These are phyloP conservation scores for Penicillium olsonii DNA, from an alignment of 2,329 filamentous ascomycete species.

Conservation along the genomic window DNA sequence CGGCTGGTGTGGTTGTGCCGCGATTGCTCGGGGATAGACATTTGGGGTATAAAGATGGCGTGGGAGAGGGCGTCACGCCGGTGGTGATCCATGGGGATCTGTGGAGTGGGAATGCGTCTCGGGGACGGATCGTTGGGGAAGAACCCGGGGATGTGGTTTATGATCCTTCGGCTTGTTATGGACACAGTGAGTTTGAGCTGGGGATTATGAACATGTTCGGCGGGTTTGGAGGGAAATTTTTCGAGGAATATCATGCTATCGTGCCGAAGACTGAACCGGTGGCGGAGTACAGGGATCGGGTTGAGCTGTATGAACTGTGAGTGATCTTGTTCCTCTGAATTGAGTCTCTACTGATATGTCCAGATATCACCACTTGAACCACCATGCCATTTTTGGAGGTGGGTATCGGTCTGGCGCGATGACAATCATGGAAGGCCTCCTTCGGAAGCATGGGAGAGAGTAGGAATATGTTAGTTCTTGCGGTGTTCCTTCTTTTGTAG, in stretches of 20 bases:
- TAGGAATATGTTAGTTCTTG: no score
- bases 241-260: conserved; percentile 73
- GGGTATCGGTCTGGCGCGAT: conserved; percentile 75
- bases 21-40: conserved; percentile 70
- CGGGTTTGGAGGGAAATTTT: conserved; percentile 72
- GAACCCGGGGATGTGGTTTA: conserved; percentile 74
- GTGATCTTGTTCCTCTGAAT: conserved; percentile 37
- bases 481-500: no score
- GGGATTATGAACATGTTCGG: conserved; percentile 98
- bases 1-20: conserved; percentile 68
- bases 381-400: conserved; percentile 80
- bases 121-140: conserved; percentile 61
- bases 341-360: conserved; percentile 12
- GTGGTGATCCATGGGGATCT: conserved; percentile 88
- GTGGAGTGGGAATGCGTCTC: conserved; percentile 84
- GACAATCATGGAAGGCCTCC: conserved; percentile 73
- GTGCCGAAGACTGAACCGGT: conserved; percentile 78
- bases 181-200: conserved; percentile 84
- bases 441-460: conserved; percentile 66
- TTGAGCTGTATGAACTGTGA: conserved; percentile 79
- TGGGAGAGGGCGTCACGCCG: conserved; percentile 63
- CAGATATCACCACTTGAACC: conserved; percentile 88
- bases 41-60: conserved; percentile 53
- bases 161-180: conserved; percentile 79
- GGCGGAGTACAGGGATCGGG: conserved; percentile 81